Evolutionary conservation across 768 basidiomycete genomes (phyloP), one percentile per base, ranked within the genome.

Genomic region (Serendipita indica): DNA sequence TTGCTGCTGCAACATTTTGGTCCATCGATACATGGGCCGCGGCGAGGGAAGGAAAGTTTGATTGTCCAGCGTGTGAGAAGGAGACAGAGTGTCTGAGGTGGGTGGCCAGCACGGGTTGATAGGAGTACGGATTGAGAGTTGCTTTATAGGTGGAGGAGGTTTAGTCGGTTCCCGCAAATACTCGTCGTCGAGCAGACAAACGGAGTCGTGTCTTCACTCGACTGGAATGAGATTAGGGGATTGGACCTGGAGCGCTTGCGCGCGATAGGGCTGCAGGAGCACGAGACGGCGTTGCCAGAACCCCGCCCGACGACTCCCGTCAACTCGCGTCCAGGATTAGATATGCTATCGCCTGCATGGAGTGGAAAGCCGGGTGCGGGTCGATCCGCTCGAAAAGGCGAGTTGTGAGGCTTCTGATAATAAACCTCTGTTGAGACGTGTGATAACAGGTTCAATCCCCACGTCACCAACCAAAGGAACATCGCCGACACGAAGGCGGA

Each of bases 191-290:
- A 46, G 22, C 14, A 46, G 22, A 25, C 22, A 12, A 20, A 25
- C 22, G 45, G 25, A 25, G 13, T 16, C 22, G 45, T 46, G 22
- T 12, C 22, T 12, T 14, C 45, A 20, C 10, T 25, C 16, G 25
- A 25, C 22, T 46, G 45, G 45, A 25, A 46, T 25, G 45, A 46
- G 45, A 46, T 46, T 46, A 46, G 45, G 25, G 45, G 45, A 20
- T 46, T 46, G 22, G 22, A 46, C 22, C 25, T 46, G 22, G 45
- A 46, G 45, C 12, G 45, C 14, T 46, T 46, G 45, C 45, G 45
- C 22, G 45, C 16, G 10, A 46, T 10, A 25, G 45, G 45, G 12
- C 25, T 46, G 13, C 45, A 46, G 22, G 45, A 14, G 22, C 12
- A 25, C 45, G 45, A 46, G 22, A 46, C 25, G 12, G 45, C 14